Evolutionary conservation across 768 basidiomycete species (phyloP).

Genomic region (Clitopilus passeckerianus): DNA sequence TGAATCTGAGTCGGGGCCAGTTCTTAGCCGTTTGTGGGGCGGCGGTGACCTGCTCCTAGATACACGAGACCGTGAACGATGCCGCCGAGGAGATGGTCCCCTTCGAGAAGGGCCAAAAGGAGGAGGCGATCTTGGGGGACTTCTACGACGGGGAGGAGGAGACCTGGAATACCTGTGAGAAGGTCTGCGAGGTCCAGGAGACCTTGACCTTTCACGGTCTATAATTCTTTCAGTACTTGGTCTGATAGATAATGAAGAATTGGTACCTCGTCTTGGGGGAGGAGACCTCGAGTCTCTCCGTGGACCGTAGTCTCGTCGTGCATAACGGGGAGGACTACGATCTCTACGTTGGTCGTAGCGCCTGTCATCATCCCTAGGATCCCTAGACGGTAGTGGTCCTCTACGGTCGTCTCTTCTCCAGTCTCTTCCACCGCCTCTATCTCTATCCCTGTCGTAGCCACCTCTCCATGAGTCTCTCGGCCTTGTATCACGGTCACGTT

Average conservation of each 20-base stretch:
- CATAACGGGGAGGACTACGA: slow-evolving; percentile 13
- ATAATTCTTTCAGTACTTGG: background rate
- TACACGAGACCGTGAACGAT: slow-evolving; percentile 5
- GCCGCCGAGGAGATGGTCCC: slow-evolving; percentile 1
- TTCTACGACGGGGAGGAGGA: slow-evolving; percentile 3
- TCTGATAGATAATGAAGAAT: background rate
- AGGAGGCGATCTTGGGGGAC: slow-evolving; percentile 22
- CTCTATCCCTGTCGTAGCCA: slow-evolving; percentile 17
- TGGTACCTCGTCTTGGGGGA: slow-evolving; percentile 12
- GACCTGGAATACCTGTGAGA: background rate
- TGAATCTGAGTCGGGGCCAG: background rate
- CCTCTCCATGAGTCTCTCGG: slow-evolving; percentile 17
- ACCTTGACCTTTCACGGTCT: background rate
- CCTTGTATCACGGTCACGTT: slow-evolving; percentile 18
- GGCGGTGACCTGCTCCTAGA: slow-evolving; percentile 8
- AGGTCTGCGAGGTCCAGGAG: background rate
- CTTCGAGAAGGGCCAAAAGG: slow-evolving; percentile 12
- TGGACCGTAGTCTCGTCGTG: slow-evolving; percentile 16
- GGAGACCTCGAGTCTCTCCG: slow-evolving; percentile 15
- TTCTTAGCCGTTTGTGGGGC: slow-evolving; percentile 3
- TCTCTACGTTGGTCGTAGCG: slow-evolving; percentile 1
- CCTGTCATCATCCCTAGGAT: slow-evolving; percentile 9
- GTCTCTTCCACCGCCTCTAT: slow-evolving; percentile 14
- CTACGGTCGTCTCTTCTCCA: slow-evolving; percentile 12
- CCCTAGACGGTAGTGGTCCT: background rate